Conservation (phyloP, 2,329 filamentous ascomycete genomes). For the Cladosporium halotolerans region DNA sequence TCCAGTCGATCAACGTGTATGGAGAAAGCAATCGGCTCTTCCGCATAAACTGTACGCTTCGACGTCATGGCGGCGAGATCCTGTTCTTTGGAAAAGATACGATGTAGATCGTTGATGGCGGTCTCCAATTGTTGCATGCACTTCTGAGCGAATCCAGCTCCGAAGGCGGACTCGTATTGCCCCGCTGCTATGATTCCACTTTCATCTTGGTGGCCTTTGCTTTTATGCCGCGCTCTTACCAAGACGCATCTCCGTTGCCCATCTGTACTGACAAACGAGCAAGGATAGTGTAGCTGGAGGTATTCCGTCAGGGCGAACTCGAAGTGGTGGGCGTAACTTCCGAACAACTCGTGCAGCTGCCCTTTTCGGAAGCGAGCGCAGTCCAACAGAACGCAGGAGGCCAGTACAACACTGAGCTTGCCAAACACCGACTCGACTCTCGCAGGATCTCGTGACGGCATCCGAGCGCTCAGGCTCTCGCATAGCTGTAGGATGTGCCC, state of each 20-base stretch:
- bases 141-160: conserved; percentile 23
- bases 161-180: conserved; percentile 35
- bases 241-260: conserved; percentile 3
- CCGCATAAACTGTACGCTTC: conserved; percentile 23
- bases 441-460: conserved; percentile 27
- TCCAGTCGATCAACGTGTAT: conserved; percentile 27
- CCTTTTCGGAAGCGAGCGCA: conserved; percentile 35
- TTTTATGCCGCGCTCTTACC: conserved; percentile 15
- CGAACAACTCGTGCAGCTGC: conserved; percentile 33
- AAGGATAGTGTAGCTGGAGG: conserved; percentile 42
- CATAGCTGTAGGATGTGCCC: conserved; percentile 47
- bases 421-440: conserved; percentile 36
- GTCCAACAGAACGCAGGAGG: conserved; percentile 47
- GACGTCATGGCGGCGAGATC: conserved; percentile 15
- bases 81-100: conserved; percentile 25
- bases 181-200: conserved; percentile 41
- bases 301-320: conserved; percentile 41
- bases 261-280: conserved; percentile 33
- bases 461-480: conserved; percentile 33
- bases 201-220: conserved; percentile 38
- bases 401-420: conserved; percentile 42
- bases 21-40: conserved; percentile 26
- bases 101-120: neutral
- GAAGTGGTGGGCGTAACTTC: conserved; percentile 37
- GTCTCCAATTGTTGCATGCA: conserved; percentile 8